Conservation (phyloP, 441 rosid genomes). For the Populus hybrid region DNA sequence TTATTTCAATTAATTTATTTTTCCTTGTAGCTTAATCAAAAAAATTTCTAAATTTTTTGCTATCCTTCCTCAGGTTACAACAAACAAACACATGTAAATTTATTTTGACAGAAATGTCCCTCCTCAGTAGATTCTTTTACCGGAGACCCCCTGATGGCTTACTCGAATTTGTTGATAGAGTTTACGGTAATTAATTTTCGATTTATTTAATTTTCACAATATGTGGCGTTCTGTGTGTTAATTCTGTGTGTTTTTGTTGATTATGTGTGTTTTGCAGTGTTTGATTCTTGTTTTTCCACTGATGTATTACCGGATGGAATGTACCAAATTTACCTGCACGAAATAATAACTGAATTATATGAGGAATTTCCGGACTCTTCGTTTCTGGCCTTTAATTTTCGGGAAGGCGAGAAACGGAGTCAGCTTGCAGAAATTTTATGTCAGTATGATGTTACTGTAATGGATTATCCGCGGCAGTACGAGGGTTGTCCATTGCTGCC, state of each 20-base stretch:
- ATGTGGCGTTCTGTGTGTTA: background rate
- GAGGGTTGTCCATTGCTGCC: slow-evolving; percentile 96
- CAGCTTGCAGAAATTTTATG: slow-evolving; percentile 66
- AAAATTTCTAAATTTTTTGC: background rate
- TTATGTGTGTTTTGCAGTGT: slow-evolving; percentile 47
- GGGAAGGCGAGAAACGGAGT: slow-evolving; percentile 79
- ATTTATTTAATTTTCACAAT: background rate
- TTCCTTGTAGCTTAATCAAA: background rate
- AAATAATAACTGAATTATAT: slow-evolving; percentile 61
- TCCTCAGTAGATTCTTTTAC: slow-evolving; percentile 84
- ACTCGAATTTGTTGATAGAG: slow-evolving; percentile 92
- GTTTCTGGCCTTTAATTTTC: slow-evolving; percentile 79
- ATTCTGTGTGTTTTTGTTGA: background rate
- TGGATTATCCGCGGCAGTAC: slow-evolving; percentile 27
- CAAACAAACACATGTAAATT: background rate
- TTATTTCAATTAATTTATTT: background rate
- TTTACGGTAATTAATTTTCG: slow-evolving; percentile 56
- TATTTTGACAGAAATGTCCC: slow-evolving; percentile 48
- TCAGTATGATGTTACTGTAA: slow-evolving; percentile 73
- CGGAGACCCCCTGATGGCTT: slow-evolving; percentile 93
- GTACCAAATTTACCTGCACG: slow-evolving; percentile 69
- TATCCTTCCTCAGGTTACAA: background rate
- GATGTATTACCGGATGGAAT: slow-evolving; percentile 70
- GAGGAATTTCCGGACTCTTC: slow-evolving; percentile 84
- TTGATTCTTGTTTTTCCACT: slow-evolving; percentile 92